These are phyloP conservation scores for Chytriomyces hyalinus DNA, from an alignment of 192 early-diverging fungal genomes.

Conservation along the genomic window DNA sequence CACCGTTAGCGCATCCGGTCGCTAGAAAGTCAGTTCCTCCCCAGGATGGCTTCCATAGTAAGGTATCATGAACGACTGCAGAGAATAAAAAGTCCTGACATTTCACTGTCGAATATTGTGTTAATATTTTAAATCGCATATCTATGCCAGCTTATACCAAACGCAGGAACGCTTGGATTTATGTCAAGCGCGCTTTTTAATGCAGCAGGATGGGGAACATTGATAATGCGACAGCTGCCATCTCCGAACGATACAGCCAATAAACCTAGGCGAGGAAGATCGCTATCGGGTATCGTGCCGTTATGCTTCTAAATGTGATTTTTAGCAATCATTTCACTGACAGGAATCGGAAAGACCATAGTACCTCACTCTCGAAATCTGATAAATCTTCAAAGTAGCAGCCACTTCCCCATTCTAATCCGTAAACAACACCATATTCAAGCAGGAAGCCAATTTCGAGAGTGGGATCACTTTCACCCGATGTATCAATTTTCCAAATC, in stretches of 20 bases:
- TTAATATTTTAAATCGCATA: neutral
- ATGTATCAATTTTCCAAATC: constrained; percentile 41
- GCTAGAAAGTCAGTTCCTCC: constrained; percentile 36
- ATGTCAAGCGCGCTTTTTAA: constrained; percentile 11
- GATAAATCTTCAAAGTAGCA: constrained; percentile 30
- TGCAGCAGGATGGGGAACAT: constrained; percentile 42
- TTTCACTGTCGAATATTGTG: constrained; percentile 11
- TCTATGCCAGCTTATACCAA: constrained; percentile 7
- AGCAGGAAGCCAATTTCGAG: constrained; percentile 42
- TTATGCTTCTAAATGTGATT: neutral
- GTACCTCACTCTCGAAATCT: neutral
- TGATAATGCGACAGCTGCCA: constrained; percentile 42
- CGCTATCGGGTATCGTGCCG: neutral
- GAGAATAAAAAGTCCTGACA: constrained; percentile 27
- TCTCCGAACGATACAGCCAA: constrained; percentile 54
- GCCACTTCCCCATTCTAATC: constrained; percentile 45
- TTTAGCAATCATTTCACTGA: neutral
- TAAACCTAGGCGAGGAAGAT: constrained; percentile 43
- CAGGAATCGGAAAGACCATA: neutral
- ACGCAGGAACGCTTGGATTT: neutral
- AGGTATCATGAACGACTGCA: constrained; percentile 24
- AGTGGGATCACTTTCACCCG: constrained; percentile 15
- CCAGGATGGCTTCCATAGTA: constrained; percentile 42
- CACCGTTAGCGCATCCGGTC: constrained; percentile 36
- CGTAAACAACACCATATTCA: constrained; percentile 44